Base-by-base conservation (phyloP, 1,284 basidiomycete genomes). In the Trametes polyzona region DNA sequence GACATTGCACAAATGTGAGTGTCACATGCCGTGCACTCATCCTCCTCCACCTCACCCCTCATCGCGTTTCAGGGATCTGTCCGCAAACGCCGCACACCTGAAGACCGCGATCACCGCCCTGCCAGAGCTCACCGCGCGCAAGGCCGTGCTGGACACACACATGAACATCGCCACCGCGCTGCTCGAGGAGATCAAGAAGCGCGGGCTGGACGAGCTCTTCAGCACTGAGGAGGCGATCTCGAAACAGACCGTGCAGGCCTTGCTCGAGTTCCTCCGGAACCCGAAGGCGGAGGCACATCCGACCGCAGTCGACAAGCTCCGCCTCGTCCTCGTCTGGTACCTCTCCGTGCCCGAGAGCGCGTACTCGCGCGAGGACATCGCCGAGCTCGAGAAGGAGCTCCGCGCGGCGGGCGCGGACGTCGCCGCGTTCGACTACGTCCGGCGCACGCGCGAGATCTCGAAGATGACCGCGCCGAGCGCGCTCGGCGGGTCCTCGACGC, bases 141-240 rank as follows among this genome's bases (percentile, higher is more conserved):
- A 99, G 69, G 90, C 94, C 43, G 96, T 93, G 1, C 83, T 99
- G 32, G 97, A 99, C 72, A 95, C 96, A 1, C 96, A 99, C 65
- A 99, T 99, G 96, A 98, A 99, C 76, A 98, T 99, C 54, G 97
- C 97, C 30, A 98, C 96, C 2, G 90, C 96, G 7, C 77, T 99
- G 14, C 77, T 99, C 27, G 95, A 97, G 71, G 90, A 98, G 19
- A 98, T 99, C 79, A 98, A 98, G 78, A 87, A 89, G 62, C 86
- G 97, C 43, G 95, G 94, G 6, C 80, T 99, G 23, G 97, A 99
- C 73, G 96, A 96, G 66, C 80, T 99, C 16, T 99, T 98, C 79
- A 96, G 96, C 72, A 88, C 90, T 23, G 97, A 99, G 77, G 97
- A 99, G 74, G 84, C 86, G 5, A 94, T 94, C 56, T 80, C 81